Conservation (phyloP, 495 filamentous ascomycete species). For the Xylaria venustula region DNA sequence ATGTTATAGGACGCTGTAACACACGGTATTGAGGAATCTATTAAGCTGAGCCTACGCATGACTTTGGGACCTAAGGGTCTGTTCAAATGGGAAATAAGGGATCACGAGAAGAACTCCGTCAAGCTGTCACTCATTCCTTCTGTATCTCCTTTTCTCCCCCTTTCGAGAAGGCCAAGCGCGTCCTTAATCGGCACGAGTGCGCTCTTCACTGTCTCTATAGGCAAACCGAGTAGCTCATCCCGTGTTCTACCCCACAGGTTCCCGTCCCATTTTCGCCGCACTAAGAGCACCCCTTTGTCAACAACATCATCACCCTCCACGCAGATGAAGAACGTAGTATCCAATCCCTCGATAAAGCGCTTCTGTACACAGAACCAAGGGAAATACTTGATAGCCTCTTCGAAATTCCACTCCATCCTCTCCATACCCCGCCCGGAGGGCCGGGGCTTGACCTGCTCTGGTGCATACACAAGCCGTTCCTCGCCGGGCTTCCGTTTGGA, state of each 20-base stretch:
- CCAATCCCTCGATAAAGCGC: constrained; percentile 17
- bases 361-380: constrained; percentile 19
- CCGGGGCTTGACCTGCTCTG: constrained; percentile 8
- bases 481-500: constrained; percentile 13
- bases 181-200: not conserved
- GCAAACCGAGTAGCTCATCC: not conserved
- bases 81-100: no score
- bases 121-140: not conserved
- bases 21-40: no score
- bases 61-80: no score
- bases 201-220: not conserved
- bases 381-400: constrained; percentile 14
- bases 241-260: not conserved
- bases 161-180: constrained; percentile 1
- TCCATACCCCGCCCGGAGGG: constrained; percentile 12
- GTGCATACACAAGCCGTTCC: constrained; percentile 16
- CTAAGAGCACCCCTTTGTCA: constrained; percentile 13
- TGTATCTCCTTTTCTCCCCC: not conserved
- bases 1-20: no score
- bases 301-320: constrained; percentile 17
- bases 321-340: constrained; percentile 17
- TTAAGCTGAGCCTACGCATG: no score
- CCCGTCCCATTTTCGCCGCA: constrained; percentile 16
- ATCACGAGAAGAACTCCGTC: not conserved
- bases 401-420: constrained; percentile 12